A percentile compares a stretch with the other conserved stretches of the same genome.
phyloP scores from a whole-genome alignment of 495 filamentous ascomycete species.

The Penicillium bialowiezense region DNA sequence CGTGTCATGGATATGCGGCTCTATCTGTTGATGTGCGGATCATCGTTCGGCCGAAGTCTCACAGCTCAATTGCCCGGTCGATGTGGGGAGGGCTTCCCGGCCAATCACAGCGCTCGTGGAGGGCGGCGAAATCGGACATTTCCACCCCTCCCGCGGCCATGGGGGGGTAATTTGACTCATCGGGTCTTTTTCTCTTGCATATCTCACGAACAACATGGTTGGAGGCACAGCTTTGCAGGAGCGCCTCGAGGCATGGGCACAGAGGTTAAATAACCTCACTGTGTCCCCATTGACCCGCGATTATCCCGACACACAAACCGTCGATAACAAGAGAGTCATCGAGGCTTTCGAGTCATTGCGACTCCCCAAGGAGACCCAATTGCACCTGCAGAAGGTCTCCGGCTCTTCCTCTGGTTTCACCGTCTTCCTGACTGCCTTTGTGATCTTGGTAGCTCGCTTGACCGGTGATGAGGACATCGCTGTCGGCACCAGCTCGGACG shows the following conservation, averaged over 20 bases:
- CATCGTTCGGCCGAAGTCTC: constrained; percentile 23
- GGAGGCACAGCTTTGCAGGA: constrained; percentile 37
- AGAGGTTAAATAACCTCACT: constrained; percentile 46
- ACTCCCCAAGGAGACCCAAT: constrained; percentile 33
- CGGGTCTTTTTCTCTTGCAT: constrained; percentile 9
- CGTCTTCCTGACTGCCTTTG: constrained; percentile 45
- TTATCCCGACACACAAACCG: constrained; percentile 42
- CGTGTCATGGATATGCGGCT: constrained; percentile 13
- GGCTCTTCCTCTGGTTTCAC: constrained; percentile 42
- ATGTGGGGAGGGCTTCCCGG: constrained; percentile 10
- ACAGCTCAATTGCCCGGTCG: not conserved
- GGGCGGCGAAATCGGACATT: constrained; percentile 27
- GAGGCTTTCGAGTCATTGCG: constrained; percentile 49
- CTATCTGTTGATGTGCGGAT: constrained; percentile 26
- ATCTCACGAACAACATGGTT: constrained; percentile 32
- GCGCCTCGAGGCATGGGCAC: constrained; percentile 49
- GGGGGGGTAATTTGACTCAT: constrained; percentile 21
- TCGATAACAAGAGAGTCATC: constrained; percentile 39
- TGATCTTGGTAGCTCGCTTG: constrained; percentile 46
- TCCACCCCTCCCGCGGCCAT: constrained; percentile 16
- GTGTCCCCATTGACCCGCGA: constrained; percentile 50
- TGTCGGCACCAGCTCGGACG: constrained; percentile 43
- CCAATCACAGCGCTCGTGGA: constrained; percentile 17
- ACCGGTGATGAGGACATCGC: constrained; percentile 55
- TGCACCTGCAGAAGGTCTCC: constrained; percentile 41